Conservation (phyloP, 78 protist genomes). For the Isochrysis galbana region DNA sequence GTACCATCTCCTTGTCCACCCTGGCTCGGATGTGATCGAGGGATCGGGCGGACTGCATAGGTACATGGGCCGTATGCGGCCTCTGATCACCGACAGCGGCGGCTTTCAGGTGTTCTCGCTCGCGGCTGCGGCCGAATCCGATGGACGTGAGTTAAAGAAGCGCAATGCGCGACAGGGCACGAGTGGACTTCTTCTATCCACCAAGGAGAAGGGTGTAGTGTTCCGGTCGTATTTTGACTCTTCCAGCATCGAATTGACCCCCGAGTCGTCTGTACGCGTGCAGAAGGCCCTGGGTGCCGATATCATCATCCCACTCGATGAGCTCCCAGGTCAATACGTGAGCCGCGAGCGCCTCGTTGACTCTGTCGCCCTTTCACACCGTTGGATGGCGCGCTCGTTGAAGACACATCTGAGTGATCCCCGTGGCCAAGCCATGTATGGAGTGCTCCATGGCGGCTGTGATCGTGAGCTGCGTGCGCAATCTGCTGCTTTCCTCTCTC, state of each 20-base stretch:
- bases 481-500: background rate
- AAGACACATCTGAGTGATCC: background rate
- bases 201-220: slow-evolving; percentile 15
- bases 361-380: background rate
- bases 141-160: background rate
- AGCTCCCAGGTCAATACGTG: background rate
- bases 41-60: slow-evolving; percentile 33
- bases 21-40: slow-evolving; percentile 20
- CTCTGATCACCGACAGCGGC: slow-evolving; percentile 32
- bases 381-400: slow-evolving; percentile 29
- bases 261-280: slow-evolving; percentile 21
- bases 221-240: slow-evolving; percentile 32
- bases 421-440: slow-evolving; percentile 36
- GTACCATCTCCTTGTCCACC: slow-evolving; percentile 29
- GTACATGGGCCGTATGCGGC: background rate
- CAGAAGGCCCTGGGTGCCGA: slow-evolving; percentile 22
- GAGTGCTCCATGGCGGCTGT: slow-evolving; percentile 35
- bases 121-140: background rate
- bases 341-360: background rate
- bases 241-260: background rate
- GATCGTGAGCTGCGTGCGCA: background rate
- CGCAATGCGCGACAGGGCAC: no score
- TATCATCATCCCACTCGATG: slow-evolving; percentile 24
- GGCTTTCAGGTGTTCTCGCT: slow-evolving; percentile 36
- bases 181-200: no score